A percentile compares a stretch with the other conserved stretches of the same genome.
phyloP scores from a whole-genome alignment of 208 protist genomes.

The Trypanosoma melophagium region DNA sequence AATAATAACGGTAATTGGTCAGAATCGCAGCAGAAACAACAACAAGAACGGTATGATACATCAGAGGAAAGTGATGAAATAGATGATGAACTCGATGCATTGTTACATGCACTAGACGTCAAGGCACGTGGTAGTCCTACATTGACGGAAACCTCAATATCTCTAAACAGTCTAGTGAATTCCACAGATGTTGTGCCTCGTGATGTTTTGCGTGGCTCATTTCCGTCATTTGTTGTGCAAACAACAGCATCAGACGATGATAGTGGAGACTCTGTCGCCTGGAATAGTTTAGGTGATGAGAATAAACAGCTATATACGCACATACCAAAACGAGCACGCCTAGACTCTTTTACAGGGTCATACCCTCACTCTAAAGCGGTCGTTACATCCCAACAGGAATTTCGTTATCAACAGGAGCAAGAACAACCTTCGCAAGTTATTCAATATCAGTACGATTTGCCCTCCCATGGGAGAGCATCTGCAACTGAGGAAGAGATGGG shows the following conservation, averaged over 20 bases:
- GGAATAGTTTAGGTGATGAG: not conserved
- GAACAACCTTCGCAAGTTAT: slow-evolving; percentile 25
- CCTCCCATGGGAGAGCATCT: not conserved
- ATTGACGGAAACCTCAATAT: not conserved
- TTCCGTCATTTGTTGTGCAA: no score
- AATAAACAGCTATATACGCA: not conserved
- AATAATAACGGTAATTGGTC: not conserved
- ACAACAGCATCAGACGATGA: not conserved
- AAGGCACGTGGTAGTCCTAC: not conserved
- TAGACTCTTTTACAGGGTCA: not conserved
- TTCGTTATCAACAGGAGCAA: not conserved
- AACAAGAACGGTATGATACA: not conserved
- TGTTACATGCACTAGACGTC: slow-evolving; percentile 8
- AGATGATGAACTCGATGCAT: slow-evolving; percentile 23
- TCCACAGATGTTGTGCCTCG: slow-evolving; percentile 6
- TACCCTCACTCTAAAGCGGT: not conserved
- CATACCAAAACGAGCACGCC: not conserved
- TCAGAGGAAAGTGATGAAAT: not conserved
- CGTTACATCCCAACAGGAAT: not conserved
- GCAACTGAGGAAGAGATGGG: not conserved
- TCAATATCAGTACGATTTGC: slow-evolving; percentile 18
- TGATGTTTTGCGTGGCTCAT: not conserved
- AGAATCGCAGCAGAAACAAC: not conserved
- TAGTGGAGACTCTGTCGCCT: not conserved
- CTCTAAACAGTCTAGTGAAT: not conserved